These are phyloP conservation scores for Cladosporium sp. DNA, from an alignment of 2,329 filamentous ascomycete genomes.

Conservation along the genomic window DNA sequence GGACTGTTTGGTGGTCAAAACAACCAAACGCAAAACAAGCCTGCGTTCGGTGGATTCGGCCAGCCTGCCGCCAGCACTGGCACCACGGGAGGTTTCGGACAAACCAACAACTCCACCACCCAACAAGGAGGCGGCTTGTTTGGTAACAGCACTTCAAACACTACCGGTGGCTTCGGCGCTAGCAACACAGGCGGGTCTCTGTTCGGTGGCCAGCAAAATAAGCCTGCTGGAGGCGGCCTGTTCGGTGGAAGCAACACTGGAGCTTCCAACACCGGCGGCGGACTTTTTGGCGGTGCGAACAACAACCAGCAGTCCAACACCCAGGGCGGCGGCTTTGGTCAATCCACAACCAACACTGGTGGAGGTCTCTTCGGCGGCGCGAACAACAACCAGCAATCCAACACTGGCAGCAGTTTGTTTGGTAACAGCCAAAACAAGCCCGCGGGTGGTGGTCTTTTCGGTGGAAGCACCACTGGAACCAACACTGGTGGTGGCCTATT, in stretches of 20 bases:
- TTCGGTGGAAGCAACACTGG: slow-evolving; percentile 41
- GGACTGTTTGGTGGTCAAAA: slow-evolving; percentile 33
- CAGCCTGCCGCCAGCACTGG: slow-evolving; percentile 20
- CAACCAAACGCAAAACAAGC: slow-evolving; percentile 19
- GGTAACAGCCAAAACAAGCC: slow-evolving; percentile 26
- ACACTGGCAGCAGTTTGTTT: slow-evolving; percentile 28
- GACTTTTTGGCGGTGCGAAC: slow-evolving; percentile 36
- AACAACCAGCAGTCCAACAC: slow-evolving; percentile 22
- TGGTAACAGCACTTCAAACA: slow-evolving; percentile 33
- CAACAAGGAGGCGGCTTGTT: slow-evolving; percentile 29
- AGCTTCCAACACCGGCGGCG: slow-evolving; percentile 34
- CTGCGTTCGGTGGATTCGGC: slow-evolving; percentile 31
- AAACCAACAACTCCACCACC: slow-evolving; percentile 38
- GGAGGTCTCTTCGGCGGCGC: slow-evolving; percentile 35
- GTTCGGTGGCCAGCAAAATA: slow-evolving; percentile 34
- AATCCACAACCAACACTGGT: slow-evolving; percentile 31
- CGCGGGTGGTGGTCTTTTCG: slow-evolving; percentile 39
- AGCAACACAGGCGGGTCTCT: slow-evolving; percentile 35
- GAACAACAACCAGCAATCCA: slow-evolving; percentile 25
- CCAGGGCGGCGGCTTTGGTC: slow-evolving; percentile 39
- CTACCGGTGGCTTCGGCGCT: slow-evolving; percentile 44
- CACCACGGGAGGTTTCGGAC: slow-evolving; percentile 22
- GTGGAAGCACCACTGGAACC: slow-evolving; percentile 24
- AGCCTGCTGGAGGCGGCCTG: slow-evolving; percentile 34
- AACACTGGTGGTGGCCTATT: slow-evolving; percentile 19